Base-by-base conservation (phyloP, 495 filamentous ascomycete species). In the Aspergillus avenaceus region DNA sequence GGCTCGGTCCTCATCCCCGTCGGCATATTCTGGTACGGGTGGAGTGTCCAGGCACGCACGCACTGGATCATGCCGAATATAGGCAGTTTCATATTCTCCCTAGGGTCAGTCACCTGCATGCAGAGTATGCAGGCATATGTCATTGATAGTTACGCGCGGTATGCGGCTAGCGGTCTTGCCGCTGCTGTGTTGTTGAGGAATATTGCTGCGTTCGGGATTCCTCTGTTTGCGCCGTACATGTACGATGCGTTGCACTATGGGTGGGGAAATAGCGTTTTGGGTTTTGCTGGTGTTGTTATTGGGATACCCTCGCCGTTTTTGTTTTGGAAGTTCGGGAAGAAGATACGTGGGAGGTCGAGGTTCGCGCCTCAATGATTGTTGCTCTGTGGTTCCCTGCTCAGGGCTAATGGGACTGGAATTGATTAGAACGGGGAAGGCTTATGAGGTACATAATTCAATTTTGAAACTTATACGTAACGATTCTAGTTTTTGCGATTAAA, bases 121-220 rank as follows among this genome's bases (percentile, higher is more conserved):
- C 85, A 87, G 64, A 83, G 79, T 52, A 80, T 84, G 32, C 83
- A 86, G 65, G 36, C 36, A 8, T 54, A 54, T 32, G 16, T 49
- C 29, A 41, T 48, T 21, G 51, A 54, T 65, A 31, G 82, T 3
- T 90, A 90, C 64, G 78, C 79, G n/a, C 74, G 76, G 4, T 91
- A 77, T 64, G 85, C 87, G 2, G 87, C 88, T 5, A 83, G 76
- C 48, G 89, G 84, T 0, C 62, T 88, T 8, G 83, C 74, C 1
- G 86, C 88, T 2, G 73, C 73, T 1, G 78, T 80, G 5, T 75
- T 90, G 3, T 57, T 91, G 48, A 73, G 88, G 19, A 80, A 71
- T 29, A 34, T 89, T 13, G 80, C 81, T 1, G 86, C 85, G 4
- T 88, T 90, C 59, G 77, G 73, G 7, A 90, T 92, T 49, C 87